Evolutionary conservation across 148 eudicot species (phyloP).

Genomic region (Simmondsia chinensis): DNA sequence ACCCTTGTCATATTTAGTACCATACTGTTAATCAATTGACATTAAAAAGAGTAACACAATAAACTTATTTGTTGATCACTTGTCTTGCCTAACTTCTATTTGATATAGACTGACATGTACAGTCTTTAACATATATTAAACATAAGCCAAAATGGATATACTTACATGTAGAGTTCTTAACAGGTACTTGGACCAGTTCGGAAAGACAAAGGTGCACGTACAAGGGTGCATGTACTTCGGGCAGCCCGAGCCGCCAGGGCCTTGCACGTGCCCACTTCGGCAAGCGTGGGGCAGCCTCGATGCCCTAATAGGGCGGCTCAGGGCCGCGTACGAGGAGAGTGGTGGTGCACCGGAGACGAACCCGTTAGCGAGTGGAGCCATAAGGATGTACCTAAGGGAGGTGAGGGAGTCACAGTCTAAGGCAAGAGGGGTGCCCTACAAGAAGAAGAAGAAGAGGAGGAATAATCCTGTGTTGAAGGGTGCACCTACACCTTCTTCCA

Average conservation of each 20-base stretch:
- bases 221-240: constrained; percentile 53
- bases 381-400: constrained; percentile 45
- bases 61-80: too few species aligned
- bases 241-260: constrained; percentile 66
- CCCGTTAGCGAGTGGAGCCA: constrained; percentile 53
- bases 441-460: constrained; percentile 58
- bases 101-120: too few species aligned
- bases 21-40: too few species aligned
- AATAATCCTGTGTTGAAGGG: too few species aligned
- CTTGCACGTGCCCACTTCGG: constrained; percentile 51
- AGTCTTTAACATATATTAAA: too few species aligned
- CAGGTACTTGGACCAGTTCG: constrained; percentile 72
- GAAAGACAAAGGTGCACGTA: constrained; percentile 61
- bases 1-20: too few species aligned
- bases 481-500: too few species aligned
- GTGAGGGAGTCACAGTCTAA: constrained; percentile 62
- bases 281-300: constrained; percentile 80
- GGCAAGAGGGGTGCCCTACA: constrained; percentile 63
- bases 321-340: constrained; percentile 66
- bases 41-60: too few species aligned
- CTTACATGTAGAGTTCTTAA: too few species aligned
- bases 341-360: constrained; percentile 50
- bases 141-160: too few species aligned
- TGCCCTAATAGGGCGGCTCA: constrained; percentile 53
- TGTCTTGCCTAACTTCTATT: too few species aligned